Percentiles rank a stretch among this genome's conserved stretches.
Evolutionary conservation across 495 filamentous ascomycete species (phyloP).

Genomic region (Daldinia bambusicola): DNA sequence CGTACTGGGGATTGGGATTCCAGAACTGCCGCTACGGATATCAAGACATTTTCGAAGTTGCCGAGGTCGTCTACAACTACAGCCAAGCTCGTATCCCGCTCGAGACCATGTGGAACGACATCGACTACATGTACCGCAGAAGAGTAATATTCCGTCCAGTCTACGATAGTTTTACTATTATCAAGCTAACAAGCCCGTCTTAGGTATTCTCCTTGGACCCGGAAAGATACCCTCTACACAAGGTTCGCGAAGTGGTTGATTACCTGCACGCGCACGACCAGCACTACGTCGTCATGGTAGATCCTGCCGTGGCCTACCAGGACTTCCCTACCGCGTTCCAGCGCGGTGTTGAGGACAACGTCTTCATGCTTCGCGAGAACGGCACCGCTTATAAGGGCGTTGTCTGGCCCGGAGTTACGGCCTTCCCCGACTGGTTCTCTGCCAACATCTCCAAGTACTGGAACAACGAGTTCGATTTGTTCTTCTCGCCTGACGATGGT

Average conservation of each 20-base stretch:
- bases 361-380: conserved; percentile 73
- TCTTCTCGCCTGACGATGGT: conserved; percentile 73
- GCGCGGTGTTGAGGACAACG: conserved; percentile 66
- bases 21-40: conserved; percentile 86
- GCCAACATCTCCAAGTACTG: conserved; percentile 73
- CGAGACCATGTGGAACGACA: conserved; percentile 92
- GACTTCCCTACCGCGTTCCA: conserved; percentile 71
- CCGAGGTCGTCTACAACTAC: conserved; percentile 85
- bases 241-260: conserved; percentile 73
- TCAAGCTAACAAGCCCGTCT: background rate
- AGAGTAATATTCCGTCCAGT: conserved; percentile 45
- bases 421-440: conserved; percentile 88
- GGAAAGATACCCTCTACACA: conserved; percentile 72
- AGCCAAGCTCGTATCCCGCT: conserved; percentile 77
- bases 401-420: conserved; percentile 86
- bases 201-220: conserved; percentile 80
- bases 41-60: conserved; percentile 77
- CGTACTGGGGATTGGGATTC: conserved; percentile 86
- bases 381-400: conserved; percentile 78
- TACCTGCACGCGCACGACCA: conserved; percentile 79
- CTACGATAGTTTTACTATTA: background rate
- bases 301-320: conserved; percentile 78
- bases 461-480: conserved; percentile 74
- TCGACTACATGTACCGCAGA: conserved; percentile 78
- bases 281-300: conserved; percentile 88